Conservation (phyloP, 805 yeast genomes). For the Saccharomyces cerevisiae region DNA sequence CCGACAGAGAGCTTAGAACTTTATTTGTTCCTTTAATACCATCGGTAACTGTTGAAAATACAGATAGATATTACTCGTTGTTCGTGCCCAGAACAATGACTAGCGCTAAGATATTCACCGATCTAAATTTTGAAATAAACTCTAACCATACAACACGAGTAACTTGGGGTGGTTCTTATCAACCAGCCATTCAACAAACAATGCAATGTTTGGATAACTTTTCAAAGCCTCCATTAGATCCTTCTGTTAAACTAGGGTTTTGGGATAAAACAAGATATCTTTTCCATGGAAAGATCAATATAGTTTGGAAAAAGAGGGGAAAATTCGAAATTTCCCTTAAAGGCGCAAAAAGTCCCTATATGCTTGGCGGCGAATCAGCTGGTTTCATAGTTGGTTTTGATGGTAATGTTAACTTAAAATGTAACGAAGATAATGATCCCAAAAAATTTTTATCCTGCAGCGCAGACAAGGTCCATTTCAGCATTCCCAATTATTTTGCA, state of each 20-base stretch:
- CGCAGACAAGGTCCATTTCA: constrained; percentile 56
- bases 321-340: constrained; percentile 54
- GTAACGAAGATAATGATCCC: constrained; percentile 65
- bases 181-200: constrained; percentile 74
- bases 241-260: constrained; percentile 75
- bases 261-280: constrained; percentile 84
- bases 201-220: constrained; percentile 74
- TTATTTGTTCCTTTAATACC: constrained; percentile 57
- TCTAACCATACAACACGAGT: constrained; percentile 55
- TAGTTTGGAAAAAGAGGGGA: constrained; percentile 44
- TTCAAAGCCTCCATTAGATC: constrained; percentile 84
- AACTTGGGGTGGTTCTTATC: constrained; percentile 79
- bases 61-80: constrained; percentile 43
- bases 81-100: constrained; percentile 69
- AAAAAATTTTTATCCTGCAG: constrained; percentile 54
- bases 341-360: constrained; percentile 75
- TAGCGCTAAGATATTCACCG: constrained; percentile 62
- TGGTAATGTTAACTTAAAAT: constrained; percentile 47
- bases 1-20: constrained; percentile 47
- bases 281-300: constrained; percentile 60
- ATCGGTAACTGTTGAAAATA: constrained; percentile 31
- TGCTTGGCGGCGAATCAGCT: constrained; percentile 53
- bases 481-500: constrained; percentile 67
- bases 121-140: constrained; percentile 46
- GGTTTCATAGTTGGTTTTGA: constrained; percentile 75